Conservation (phyloP, 1,284 basidiomycete genomes). For the Heterobasidion irregulare region DNA sequence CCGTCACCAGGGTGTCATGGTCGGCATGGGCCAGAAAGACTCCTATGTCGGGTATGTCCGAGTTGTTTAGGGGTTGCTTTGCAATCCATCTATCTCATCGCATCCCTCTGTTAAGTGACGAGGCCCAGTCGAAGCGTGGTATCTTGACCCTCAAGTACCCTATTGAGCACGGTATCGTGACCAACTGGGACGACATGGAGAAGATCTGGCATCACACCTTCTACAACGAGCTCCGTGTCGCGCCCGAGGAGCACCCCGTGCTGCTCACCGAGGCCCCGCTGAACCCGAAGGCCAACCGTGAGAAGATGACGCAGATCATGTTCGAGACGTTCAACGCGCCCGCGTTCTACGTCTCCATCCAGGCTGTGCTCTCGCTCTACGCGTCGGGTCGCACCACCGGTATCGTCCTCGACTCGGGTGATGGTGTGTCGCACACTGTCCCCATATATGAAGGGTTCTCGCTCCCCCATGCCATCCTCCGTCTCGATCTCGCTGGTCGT, state of each 20-base stretch:
- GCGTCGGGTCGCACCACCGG: constrained; percentile 89
- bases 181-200: constrained; percentile 97
- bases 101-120: constrained; percentile 48
- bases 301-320: constrained; percentile 98
- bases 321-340: constrained; percentile 96
- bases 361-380: constrained; percentile 89
- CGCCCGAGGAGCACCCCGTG: constrained; percentile 90
- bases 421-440: constrained; percentile 91
- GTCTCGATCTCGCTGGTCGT: constrained; percentile 93
- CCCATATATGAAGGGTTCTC: constrained; percentile 96
- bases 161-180: constrained; percentile 82
- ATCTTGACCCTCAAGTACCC: constrained; percentile 89
- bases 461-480: constrained; percentile 89
- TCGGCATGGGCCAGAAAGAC: constrained; percentile 83
- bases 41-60: constrained; percentile 76
- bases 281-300: constrained; percentile 91
- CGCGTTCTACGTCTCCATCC: constrained; percentile 91
- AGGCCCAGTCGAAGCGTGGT: constrained; percentile 94
- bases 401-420: constrained; percentile 92
- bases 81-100: not conserved
- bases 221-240: constrained; percentile 82
- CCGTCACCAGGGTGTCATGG: constrained; percentile 91
- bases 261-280: constrained; percentile 89
- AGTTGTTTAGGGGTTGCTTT: not conserved
- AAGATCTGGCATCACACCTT: constrained; percentile 93